Evolutionary conservation across 176 grass and related monocot species (phyloP).

Genomic region (Eragrostis curvula): DNA sequence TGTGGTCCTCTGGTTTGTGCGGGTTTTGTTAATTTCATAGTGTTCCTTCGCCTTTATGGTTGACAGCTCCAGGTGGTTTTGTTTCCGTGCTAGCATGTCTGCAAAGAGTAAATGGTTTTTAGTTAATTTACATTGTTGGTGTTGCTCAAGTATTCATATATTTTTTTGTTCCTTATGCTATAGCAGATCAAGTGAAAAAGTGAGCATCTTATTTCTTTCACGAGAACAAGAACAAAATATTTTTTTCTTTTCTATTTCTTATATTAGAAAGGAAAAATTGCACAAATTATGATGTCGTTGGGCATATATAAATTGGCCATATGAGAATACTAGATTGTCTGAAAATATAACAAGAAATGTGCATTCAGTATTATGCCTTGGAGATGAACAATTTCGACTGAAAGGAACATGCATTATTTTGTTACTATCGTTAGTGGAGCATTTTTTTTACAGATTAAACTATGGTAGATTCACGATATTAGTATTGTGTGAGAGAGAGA

Average conservation of each 20-base stretch:
- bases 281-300: too few relatives aligned
- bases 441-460: background rate
- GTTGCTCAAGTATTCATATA: background rate
- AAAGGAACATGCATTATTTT: background rate
- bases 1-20: background rate
- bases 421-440: background rate
- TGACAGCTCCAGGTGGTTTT: background rate
- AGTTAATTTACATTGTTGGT: background rate
- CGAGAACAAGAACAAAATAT: background rate
- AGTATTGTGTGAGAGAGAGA: background rate
- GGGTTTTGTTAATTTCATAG: background rate
- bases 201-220: background rate
- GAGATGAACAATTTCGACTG: background rate
- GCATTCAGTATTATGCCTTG: background rate
- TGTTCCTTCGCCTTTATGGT: background rate
- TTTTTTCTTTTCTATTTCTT: background rate
- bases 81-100: background rate
- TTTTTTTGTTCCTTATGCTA: background rate
- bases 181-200: background rate
- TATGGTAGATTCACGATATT: background rate
- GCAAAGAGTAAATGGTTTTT: too few relatives aligned
- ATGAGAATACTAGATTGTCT: background rate
- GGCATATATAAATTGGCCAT: background rate
- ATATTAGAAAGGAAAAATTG: background rate
- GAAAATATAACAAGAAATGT: background rate